Percentiles rank a stretch among this genome's conserved stretches.
Conservation (phyloP, 2,329 filamentous ascomycete species). For the Phoma herbarum region DNA sequence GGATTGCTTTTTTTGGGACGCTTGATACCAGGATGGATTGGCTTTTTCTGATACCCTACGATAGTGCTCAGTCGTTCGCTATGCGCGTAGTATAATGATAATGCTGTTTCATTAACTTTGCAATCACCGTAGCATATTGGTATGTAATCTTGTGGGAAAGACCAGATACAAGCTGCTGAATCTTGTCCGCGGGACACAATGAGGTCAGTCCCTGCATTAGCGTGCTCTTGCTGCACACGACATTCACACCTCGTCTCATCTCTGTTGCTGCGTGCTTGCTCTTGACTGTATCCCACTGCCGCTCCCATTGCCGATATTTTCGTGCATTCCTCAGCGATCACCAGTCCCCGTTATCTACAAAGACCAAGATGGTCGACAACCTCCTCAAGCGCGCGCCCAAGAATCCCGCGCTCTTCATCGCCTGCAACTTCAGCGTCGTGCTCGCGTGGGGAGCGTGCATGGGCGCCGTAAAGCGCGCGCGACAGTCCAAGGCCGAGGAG, state of each 20-base stretch:
- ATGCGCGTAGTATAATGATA: conserved; percentile 1
- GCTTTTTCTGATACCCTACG: conserved; percentile 22
- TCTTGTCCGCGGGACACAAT: conserved; percentile 4
- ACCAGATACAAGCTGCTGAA: not conserved
- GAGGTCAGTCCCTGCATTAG: conserved; percentile 16
- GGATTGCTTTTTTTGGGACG: conserved; percentile 1
- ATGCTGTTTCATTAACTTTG: not conserved
- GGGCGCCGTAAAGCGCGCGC: conserved; percentile 11
- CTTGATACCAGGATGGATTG: conserved; percentile 12
- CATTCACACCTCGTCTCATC: conserved; percentile 1
- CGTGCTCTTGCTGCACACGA: not conserved
- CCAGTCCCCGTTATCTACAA: not conserved
- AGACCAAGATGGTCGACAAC: conserved; percentile 9
- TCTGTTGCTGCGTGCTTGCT: no score
- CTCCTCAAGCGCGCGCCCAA: conserved; percentile 18
- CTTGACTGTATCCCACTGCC: no score
- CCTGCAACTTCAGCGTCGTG: conserved; percentile 13
- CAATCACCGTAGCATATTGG: not conserved
- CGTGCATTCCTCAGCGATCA: no score
- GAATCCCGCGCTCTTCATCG: conserved; percentile 17
- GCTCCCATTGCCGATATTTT: no score
- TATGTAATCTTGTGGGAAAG: not conserved
- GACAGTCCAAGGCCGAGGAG: not conserved
- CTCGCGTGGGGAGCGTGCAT: conserved; percentile 17
- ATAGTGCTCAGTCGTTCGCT: conserved; percentile 16